Evolutionary conservation across 176 grass and related monocot species (phyloP), one percentile per base, ranked within the genome.

Genomic region (Ensete glaucum): DNA sequence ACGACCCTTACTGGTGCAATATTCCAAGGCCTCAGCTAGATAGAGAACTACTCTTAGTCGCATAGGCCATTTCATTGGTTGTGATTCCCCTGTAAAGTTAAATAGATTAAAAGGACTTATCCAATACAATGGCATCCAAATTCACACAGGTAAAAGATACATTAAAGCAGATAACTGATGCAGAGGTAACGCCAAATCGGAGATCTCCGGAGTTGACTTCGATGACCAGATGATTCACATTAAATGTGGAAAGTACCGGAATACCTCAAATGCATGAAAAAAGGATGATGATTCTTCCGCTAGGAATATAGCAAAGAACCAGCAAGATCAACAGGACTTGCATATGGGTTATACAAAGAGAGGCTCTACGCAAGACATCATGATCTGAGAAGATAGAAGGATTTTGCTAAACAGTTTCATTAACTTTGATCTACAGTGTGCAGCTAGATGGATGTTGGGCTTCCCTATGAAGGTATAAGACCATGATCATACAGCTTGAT

Each of bases 1-100:
- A 50, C 95, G 95, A 15, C 95, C 95, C 70, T 78, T 91, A 34
- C 58, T 87, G 59, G 84, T 91, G 82, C 95, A 98, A 84, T 91
- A 94, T 75, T 98, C 90, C 80, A 98, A 86, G 76, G 95, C 95
- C 82, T 93, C 90, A 20, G 90, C 84, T 77, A 98, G 78, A 87
- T 93, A 89, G n/a, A 91, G 86, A 65, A 91, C 90, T 62, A 98
- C 95, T 80, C 95, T 89, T 87, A 98, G 54, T 81, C 95, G 85
- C 95, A 98, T 98, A 23, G 88, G 82, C 95, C 90, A 98, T 87
- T 90, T 93, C 95, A 98, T 93, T 87, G 95, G 87, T 82, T 93
- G 90, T 1, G 95, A 85, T 77, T 98, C 90, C 95, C 95, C 95
- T 98, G 73, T 25, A 62, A 85, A 78, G 85, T 79, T 70, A 15